Evolutionary conservation across 306 rosid species (phyloP).

Genomic region (Macrotyloma uniflorum): DNA sequence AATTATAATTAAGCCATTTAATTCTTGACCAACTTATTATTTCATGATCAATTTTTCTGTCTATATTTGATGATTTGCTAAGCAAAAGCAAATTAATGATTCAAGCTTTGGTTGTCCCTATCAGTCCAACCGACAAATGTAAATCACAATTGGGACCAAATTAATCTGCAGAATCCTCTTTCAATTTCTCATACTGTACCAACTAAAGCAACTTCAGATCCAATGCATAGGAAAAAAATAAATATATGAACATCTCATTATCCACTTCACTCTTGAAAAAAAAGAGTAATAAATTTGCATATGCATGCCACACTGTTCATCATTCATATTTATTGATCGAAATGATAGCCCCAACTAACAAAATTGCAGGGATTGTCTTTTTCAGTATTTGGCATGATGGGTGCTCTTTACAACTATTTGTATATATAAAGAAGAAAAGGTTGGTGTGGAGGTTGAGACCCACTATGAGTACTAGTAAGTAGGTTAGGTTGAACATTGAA

Average conservation of each 20-base stretch:
- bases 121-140: slow-evolving; percentile 16
- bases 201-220: neutral
- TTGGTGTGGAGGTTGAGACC: slow-evolving; percentile 34
- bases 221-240: neutral
- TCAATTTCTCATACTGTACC: neutral
- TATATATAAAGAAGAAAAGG: slow-evolving; percentile 24
- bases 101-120: neutral
- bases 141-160: slow-evolving; percentile 6
- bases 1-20: too few relatives aligned
- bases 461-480: neutral
- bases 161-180: neutral
- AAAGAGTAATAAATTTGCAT: neutral
- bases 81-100: neutral
- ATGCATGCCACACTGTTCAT: neutral
- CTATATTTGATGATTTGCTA: neutral
- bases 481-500: neutral
- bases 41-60: neutral
- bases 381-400: neutral
- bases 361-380: slow-evolving; percentile 5
- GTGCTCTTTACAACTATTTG: slow-evolving; percentile 20
- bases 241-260: neutral
- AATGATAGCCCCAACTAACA: slow-evolving; percentile 9
- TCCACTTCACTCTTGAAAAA: neutral
- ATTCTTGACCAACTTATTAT: neutral
- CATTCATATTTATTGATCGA: neutral